Evolutionary conservation across 108 stramenopile genomes (phyloP), one percentile per base, ranked within the genome.

Genomic region (Skeletonema costatum): DNA sequence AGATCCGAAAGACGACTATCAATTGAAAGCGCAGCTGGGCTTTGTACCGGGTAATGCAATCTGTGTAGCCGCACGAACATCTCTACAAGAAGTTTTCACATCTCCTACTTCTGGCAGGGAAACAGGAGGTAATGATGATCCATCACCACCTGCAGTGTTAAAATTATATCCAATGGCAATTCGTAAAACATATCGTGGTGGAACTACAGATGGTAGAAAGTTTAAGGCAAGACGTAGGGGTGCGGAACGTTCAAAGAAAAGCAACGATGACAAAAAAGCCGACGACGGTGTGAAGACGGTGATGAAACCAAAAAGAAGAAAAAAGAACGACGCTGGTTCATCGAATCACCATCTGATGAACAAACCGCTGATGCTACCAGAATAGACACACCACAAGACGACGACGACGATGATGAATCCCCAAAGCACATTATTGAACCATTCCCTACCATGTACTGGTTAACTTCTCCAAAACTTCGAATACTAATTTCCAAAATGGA

Each of bases 381-480:
- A 1, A 19, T 16, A 29, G 21, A 42, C 46, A 35, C 42, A 38
- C 39, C 60, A 81, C 48, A 53, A 65, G 12, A 42, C 56, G 35
- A 21, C 42, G 51, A 71, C 63, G 17, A 63, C 38, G 60, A 42
- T 17, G 17, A 72, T 8, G 35, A 63, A 41, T 16, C 67, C 38
- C 16, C 10, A 14, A 70, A 68, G 58, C 63, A 64, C 17, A 71
- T 95, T 19, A 63, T 95, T 29, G 94, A 95, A 75, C 94, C 94
- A 3, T 95, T 95, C 74, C 94, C 94, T 10, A 95, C 94, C 2
- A 84, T 91, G 3, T 93, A 85, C 63, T 95, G 94, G 94, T 80
- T 95, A 25, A 91, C 92, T 2, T 85, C 87, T 69, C 94, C 94
- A 4, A 29, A 60, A 10, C 74, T 93, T 6, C 80, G 79, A 13